phyloP scores from a whole-genome alignment of 768 basidiomycete species.

The Lepiota subincarnata region DNA sequence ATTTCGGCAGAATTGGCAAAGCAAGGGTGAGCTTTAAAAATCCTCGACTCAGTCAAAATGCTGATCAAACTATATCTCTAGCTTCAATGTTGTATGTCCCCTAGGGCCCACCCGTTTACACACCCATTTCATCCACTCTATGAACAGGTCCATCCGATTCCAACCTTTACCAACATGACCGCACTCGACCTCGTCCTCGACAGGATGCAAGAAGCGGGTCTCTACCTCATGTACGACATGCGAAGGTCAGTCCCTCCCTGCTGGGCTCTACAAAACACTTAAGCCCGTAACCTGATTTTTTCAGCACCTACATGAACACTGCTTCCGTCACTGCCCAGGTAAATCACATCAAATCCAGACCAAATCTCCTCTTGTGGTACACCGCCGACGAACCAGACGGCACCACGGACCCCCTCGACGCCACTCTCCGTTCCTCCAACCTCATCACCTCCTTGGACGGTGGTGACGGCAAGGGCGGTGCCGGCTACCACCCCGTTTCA shows the following conservation, averaged over 20 bases:
- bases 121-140: too few species aligned
- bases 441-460: slow-evolving; percentile 57
- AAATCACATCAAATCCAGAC: slow-evolving; percentile 57
- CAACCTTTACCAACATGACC: slow-evolving; percentile 58
- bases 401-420: slow-evolving; percentile 60
- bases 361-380: slow-evolving; percentile 72
- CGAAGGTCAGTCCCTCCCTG: slow-evolving; percentile 35
- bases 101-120: too few species aligned
- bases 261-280: background rate
- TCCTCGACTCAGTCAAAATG: background rate
- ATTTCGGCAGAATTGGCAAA: slow-evolving; percentile 53
- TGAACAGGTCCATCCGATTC: slow-evolving; percentile 62
- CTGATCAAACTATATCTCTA: slow-evolving; percentile 12
- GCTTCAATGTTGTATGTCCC: slow-evolving; percentile 37
- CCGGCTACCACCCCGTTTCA: slow-evolving; percentile 63
- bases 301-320: slow-evolving; percentile 59
- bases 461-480: slow-evolving; percentile 41
- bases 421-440: slow-evolving; percentile 48
- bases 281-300: slow-evolving; percentile 10
- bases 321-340: slow-evolving; percentile 66
- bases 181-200: slow-evolving; percentile 57
- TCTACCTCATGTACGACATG: slow-evolving; percentile 86
- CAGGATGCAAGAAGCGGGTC: slow-evolving; percentile 62
- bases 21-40: slow-evolving; percentile 41
- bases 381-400: slow-evolving; percentile 76